Evolutionary conservation across 768 basidiomycete species (phyloP), one percentile per base, ranked within the genome.

Genomic region (Cystobasidium ongulense): DNA sequence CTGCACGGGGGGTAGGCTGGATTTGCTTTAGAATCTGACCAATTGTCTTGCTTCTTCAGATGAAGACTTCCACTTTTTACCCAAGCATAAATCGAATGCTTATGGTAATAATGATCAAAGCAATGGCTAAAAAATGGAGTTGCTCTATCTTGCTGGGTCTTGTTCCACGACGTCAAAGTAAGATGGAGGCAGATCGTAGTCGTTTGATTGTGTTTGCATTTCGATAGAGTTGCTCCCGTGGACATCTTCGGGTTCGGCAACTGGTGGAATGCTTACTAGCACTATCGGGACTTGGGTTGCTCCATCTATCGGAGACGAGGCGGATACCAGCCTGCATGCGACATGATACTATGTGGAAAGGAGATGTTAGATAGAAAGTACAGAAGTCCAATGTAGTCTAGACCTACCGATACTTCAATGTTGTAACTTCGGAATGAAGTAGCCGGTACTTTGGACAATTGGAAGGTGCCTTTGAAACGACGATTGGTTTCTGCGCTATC

Each of bases 31-130:
- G 17, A 29, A 27, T 61, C 17, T 29, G 17, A 10, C 10, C 27
- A 38, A 10, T 11, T 63, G 13, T 63, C 13, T 36, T 10, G 25
- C 36, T 11, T 25, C 10, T 41, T 18, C 64, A 67, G 65, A 41
- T 15, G 29, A 41, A 3, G 35, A 53, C 15, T 75, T 57, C 38
- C 82, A 83, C 7, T 98, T 96, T 81, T 87, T 86, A 17, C 92
- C 94, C 1, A 98, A 96, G 81, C 94, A 98, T 82, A 94, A 91
- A 82, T 93, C 91, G 76, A 97, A 96, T 80, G 76, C 81, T n/a
- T 74, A 74, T 35, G 73, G 33, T 4, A 53, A 23, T n/a, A 39
- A 66, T 25, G 73, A 50, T 50, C 46, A 41, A 43, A 43, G 64
- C 33, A 68, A 57, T 27, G 73, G 68, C 23, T 57, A 57, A 50